phyloP scores from a whole-genome alignment of 805 yeast species.

The Saccharomyces cerevisiae region DNA sequence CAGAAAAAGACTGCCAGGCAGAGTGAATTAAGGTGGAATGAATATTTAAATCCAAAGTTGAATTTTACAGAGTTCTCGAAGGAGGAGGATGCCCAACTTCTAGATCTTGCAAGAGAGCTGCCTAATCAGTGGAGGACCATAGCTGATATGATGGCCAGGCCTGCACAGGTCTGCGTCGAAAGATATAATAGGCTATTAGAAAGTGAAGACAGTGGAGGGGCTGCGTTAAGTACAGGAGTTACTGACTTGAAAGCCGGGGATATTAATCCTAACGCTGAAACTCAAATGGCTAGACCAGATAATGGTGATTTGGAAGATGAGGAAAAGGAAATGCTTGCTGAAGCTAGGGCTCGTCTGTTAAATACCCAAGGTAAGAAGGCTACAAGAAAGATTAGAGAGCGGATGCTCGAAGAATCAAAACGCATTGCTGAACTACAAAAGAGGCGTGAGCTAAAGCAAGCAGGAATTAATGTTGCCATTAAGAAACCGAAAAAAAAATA shows the following conservation, averaged over 20 bases:
- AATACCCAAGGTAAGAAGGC: conserved; percentile 95
- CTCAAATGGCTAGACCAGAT: conserved; percentile 76
- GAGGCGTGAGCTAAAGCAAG: conserved; percentile 71
- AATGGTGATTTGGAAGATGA: conserved; percentile 74
- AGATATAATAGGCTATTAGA: conserved; percentile 64
- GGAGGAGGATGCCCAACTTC: conserved; percentile 66
- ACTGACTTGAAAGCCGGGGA: conserved; percentile 40
- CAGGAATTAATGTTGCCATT: conserved; percentile 53
- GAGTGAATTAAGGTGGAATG: conserved; percentile 88
- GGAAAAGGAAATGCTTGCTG: conserved; percentile 87
- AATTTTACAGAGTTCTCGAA: conserved; percentile 58
- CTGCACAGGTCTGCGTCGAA: conserved; percentile 81
- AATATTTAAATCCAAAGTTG: conserved; percentile 72
- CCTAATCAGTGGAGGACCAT: conserved; percentile 96
- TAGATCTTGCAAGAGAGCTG: conserved; percentile 56
- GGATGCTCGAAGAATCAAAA: conserved; percentile 70
- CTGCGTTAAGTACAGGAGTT: conserved; percentile 32
- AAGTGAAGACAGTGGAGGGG: conserved; percentile 9
- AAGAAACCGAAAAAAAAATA: conserved; percentile 45
- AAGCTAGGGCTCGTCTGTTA: conserved; percentile 84
- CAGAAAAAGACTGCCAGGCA: conserved; percentile 84
- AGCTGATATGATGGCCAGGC: conserved; percentile 70
- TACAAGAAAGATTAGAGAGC: conserved; percentile 77
- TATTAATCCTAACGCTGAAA: conserved; percentile 64
- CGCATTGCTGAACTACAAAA: conserved; percentile 70